Evolutionary conservation across 192 early-diverging fungal species (phyloP).

Genomic region (Spinellus fusiger): DNA sequence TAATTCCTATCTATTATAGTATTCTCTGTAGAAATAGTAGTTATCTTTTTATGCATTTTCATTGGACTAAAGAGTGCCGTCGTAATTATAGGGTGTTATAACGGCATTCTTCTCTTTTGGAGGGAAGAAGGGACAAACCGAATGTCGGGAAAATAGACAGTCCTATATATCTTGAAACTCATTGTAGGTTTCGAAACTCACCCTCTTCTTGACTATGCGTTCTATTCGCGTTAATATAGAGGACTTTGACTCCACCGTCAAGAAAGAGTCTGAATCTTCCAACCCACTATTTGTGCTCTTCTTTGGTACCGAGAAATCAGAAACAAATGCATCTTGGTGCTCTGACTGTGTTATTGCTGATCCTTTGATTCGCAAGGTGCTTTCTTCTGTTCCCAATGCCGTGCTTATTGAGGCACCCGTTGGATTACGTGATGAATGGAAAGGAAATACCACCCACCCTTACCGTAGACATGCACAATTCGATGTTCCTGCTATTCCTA

Average conservation of each 20-base stretch:
- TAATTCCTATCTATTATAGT: no score
- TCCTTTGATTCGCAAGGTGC: conserved; percentile 34
- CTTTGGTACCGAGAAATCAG: conserved; percentile 38
- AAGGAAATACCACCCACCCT: conserved; percentile 27
- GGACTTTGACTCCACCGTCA: conserved; percentile 29
- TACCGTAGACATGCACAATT: conserved; percentile 26
- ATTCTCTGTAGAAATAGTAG: no score
- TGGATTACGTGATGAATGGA: conserved; percentile 29
- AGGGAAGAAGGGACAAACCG: no score
- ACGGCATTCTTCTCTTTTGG: no score
- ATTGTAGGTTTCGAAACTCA: no score
- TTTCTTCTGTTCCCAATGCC: conserved; percentile 23
- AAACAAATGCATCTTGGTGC: conserved; percentile 43
- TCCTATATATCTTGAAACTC: no score
- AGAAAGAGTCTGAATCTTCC: conserved; percentile 7
- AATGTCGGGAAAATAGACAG: no score
- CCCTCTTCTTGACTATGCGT: conserved; percentile 21
- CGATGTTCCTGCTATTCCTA: conserved; percentile 35
- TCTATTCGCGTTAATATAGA: conserved; percentile 25
- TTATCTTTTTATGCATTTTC: no score
- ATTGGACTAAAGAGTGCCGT: no score
- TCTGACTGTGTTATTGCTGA: conserved; percentile 47
- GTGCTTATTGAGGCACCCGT: conserved; percentile 37
- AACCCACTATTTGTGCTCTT: conserved; percentile 35
- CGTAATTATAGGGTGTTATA: no score